Percentiles rank a stretch among this genome's conserved stretches.
phyloP scores from a whole-genome alignment of 768 basidiomycete genomes.

The Phanerochaete carnosa region DNA sequence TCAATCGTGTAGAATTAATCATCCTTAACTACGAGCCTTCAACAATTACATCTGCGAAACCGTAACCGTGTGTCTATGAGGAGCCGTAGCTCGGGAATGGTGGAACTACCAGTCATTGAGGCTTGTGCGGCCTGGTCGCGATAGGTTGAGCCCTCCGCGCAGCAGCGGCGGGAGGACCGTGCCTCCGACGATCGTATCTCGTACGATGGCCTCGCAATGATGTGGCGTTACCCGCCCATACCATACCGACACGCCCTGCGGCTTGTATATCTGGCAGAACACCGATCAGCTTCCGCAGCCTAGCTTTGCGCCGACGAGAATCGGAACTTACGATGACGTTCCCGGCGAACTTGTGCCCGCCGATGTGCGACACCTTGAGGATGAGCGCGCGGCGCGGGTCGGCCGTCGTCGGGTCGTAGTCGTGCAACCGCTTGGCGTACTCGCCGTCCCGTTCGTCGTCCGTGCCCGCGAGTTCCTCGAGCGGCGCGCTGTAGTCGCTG shows the following conservation, averaged over 20 bases:
- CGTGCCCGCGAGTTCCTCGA: conserved; percentile 57
- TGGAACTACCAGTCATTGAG: conserved; percentile 68
- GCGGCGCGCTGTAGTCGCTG: conserved; percentile 37
- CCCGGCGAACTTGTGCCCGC: conserved; percentile 91
- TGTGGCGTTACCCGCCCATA: conserved; percentile 93
- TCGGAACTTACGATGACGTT: conserved; percentile 74
- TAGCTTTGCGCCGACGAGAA: not conserved
- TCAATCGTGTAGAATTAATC: conserved; percentile 4
- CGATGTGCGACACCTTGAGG: conserved; percentile 84
- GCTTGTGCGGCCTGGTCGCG: conserved; percentile 60
- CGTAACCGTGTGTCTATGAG: not conserved
- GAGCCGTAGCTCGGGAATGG: not conserved
- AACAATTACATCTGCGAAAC: not conserved
- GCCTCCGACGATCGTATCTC: conserved; percentile 84
- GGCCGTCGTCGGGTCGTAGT: conserved; percentile 43
- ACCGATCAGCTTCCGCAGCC: not conserved
- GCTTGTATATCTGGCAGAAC: conserved; percentile 72
- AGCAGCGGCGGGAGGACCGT: conserved; percentile 81
- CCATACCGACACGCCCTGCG: conserved; percentile 83
- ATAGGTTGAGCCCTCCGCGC: conserved; percentile 81
- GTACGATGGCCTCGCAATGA: conserved; percentile 81
- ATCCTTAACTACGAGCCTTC: not conserved
- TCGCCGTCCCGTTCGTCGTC: conserved; percentile 53
- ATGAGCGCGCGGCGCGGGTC: conserved; percentile 72
- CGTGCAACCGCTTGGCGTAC: conserved; percentile 43